Conservation (phyloP, 2,329 filamentous ascomycete species). For the Dactylonectria estremocensis region DNA sequence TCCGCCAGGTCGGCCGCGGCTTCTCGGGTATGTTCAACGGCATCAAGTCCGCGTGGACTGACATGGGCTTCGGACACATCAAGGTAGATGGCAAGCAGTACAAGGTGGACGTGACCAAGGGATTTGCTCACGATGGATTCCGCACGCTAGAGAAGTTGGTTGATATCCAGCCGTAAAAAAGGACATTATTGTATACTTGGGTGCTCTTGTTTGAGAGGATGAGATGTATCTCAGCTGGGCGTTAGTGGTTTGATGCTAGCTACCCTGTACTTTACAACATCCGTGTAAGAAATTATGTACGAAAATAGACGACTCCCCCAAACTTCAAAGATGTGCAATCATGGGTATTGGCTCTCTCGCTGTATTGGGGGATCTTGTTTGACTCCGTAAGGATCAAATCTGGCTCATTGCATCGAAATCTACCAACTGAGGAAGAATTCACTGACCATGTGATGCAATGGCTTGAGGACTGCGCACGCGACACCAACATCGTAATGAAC, state of each 20-base stretch:
- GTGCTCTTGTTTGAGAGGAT: neutral
- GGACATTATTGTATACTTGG: neutral
- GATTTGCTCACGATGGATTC: conserved; percentile 73
- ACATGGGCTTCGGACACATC: conserved; percentile 70
- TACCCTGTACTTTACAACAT: conserved; percentile 39
- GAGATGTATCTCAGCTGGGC: neutral
- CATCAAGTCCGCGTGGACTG: conserved; percentile 66
- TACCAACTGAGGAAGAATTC: conserved; percentile 2
- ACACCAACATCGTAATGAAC: conserved; percentile 10
- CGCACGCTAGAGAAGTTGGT: conserved; percentile 71
- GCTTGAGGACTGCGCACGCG: conserved; percentile 2
- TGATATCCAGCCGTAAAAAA: conserved; percentile 42
- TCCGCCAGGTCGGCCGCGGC: conserved; percentile 64
- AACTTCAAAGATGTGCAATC: neutral
- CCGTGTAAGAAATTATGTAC: conserved; percentile 34
- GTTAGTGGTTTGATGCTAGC: conserved; percentile 23
- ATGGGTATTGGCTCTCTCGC: neutral
- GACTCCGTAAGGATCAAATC: neutral
- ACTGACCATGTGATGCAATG: conserved; percentile 19
- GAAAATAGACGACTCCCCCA: conserved; percentile 13
- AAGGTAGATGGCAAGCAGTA: conserved; percentile 63
- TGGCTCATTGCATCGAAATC: neutral
- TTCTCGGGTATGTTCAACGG: conserved; percentile 60
- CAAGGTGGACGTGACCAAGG: conserved; percentile 71
- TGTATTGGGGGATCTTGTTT: neutral